Conservation (phyloP, 441 rosid genomes). For the Dalechampia spathulata region DNA sequence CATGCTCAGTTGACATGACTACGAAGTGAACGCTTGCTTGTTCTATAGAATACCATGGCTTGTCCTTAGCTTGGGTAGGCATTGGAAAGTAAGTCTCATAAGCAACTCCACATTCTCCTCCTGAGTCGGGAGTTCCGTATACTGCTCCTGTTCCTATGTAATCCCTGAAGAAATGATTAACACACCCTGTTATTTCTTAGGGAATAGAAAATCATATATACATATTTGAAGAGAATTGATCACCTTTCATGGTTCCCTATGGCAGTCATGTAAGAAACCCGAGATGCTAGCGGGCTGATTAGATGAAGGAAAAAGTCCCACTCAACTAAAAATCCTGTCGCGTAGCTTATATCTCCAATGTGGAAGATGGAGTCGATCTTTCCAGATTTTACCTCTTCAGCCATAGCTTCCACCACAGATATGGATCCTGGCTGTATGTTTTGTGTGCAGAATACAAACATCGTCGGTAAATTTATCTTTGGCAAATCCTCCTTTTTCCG, state of each 20-base stretch:
- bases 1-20: slow-evolving; percentile 53
- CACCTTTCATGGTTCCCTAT: slow-evolving; percentile 65
- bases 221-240: not conserved
- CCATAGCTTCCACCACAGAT: slow-evolving; percentile 48
- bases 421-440: slow-evolving; percentile 48
- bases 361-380: slow-evolving; percentile 55
- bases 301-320: slow-evolving; percentile 67
- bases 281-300: slow-evolving; percentile 46
- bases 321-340: slow-evolving; percentile 68
- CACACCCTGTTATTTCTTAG: no score
- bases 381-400: slow-evolving; percentile 36
- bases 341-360: slow-evolving; percentile 77
- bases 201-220: no score
- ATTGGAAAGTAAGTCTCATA: slow-evolving; percentile 61
- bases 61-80: slow-evolving; percentile 49
- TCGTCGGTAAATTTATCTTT: not conserved
- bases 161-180: slow-evolving; percentile 29
- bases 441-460: not conserved
- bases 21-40: slow-evolving; percentile 47
- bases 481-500: no score
- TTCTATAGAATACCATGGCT: slow-evolving; percentile 65
- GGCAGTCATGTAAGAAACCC: slow-evolving; percentile 55
- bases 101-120: slow-evolving; percentile 69
- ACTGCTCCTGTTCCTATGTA: slow-evolving; percentile 34
- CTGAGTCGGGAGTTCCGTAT: slow-evolving; percentile 47